Conservation (phyloP, 73 alveolate genomes). For the Paramecium caudatum region DNA sequence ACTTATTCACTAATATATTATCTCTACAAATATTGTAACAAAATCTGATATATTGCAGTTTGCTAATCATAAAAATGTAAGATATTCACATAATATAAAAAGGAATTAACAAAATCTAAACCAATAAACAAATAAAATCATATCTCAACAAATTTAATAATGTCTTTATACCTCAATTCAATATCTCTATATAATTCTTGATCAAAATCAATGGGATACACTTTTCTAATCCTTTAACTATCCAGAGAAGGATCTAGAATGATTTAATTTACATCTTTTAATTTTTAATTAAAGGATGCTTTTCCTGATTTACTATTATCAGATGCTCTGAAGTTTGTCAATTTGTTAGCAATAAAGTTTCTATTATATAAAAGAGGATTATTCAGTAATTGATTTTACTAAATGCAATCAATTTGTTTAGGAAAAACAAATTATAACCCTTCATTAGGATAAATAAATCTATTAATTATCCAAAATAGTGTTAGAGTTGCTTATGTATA, state of each 20-base stretch:
- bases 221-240: background rate
- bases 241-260: conserved; percentile 4
- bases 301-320: background rate
- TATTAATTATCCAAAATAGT: background rate
- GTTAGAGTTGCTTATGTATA: background rate
- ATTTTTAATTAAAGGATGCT: conserved; percentile 19
- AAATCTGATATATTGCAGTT: too few relatives aligned
- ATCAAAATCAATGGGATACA: background rate
- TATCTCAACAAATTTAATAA: too few relatives aligned
- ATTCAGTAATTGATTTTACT: background rate
- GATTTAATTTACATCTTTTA: conserved; percentile 14
- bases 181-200: too few relatives aligned
- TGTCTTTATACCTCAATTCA: too few relatives aligned
- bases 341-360: background rate
- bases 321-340: background rate
- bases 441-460: background rate
- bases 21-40: too few relatives aligned
- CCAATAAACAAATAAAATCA: too few relatives aligned
- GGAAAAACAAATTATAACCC: background rate
- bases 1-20: too few relatives aligned
- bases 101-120: too few relatives aligned
- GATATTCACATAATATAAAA: too few relatives aligned
- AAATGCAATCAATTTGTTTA: background rate
- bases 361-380: background rate
- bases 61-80: too few relatives aligned